Evolutionary conservation across 176 grass and related monocot species (phyloP), one percentile per base, ranked within the genome.

Genomic region (Miscanthus lutarioriparius): DNA sequence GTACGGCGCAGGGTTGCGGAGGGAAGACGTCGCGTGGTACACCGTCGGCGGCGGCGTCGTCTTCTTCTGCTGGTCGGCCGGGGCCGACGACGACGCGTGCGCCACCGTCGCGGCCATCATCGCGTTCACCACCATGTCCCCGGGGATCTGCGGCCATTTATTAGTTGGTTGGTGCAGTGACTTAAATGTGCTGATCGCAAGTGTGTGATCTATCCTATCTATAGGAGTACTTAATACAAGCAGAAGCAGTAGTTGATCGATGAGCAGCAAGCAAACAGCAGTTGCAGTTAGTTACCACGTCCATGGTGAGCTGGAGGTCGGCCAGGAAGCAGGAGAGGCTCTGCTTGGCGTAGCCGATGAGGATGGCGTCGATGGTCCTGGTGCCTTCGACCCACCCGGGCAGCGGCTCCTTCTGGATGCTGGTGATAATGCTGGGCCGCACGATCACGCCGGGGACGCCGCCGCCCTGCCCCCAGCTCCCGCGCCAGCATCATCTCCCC

Each of bases 101-200:
- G 67, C 70, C 25, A 10, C 86, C 67, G 75, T 74, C 1, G 95
- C 84, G 1, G 86, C 86, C 77, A 94, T 93, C 88, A 97, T 97
- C 20, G 92, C 92, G 76, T 97, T 95, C 82, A 93, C 92, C 70
- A 95, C 95, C 95, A 97, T 91, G 86, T 97, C 95, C 6, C 90
- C 92, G 1, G 95, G 95, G 77, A 97, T 91, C 95, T 97, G 83
- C 28, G 28, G 28, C 28, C 28, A 30, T 30, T 30, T 30, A 30
- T 30, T 30, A 30, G 28, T 30, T 30, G 28, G 28, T 30, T 30
- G 28, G 28, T 30, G 28, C 28, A 30, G 28, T 30, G 28, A 30
- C 28, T 30, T 30, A 30, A 30, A 30, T 30, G 28, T 30, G 28
- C 28, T 30, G 28, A 30, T 30, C 28, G 28, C 28, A 30, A 30